Percentiles rank a stretch among this genome's conserved stretches.
phyloP scores from a whole-genome alignment of 1,139 yeast species.

The Suhomyces coccinellae region DNA sequence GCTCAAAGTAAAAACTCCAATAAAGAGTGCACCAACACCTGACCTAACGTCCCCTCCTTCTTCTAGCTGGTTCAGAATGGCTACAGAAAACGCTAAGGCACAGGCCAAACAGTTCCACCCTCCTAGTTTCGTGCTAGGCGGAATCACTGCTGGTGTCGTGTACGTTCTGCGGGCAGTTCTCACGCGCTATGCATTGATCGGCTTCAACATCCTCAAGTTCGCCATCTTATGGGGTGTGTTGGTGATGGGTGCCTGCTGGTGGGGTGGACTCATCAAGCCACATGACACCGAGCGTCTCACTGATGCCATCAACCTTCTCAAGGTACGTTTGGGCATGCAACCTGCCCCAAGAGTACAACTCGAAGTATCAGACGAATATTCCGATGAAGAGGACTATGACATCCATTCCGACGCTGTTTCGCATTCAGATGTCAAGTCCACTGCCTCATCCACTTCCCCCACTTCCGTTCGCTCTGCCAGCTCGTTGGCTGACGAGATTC shows the following conservation, averaged over 20 bases:
- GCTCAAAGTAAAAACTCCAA: slow-evolving; percentile 6
- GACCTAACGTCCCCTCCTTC: background rate
- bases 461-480: slow-evolving; percentile 2
- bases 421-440: slow-evolving; percentile 3
- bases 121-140: slow-evolving; percentile 38
- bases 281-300: slow-evolving; percentile 22
- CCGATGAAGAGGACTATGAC: slow-evolving; percentile 6
- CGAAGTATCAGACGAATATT: slow-evolving; percentile 10
- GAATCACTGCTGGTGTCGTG: slow-evolving; percentile 23
- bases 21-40: slow-evolving; percentile 2
- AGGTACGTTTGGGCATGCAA: slow-evolving; percentile 11
- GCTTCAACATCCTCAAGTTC: slow-evolving; percentile 25
- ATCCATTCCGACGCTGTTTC: background rate
- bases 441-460: slow-evolving; percentile 1
- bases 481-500: slow-evolving; percentile 3
- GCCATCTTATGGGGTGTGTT: slow-evolving; percentile 28
- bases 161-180: slow-evolving; percentile 25
- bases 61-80: slow-evolving; percentile 7
- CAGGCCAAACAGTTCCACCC: slow-evolving; percentile 23
- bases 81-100: slow-evolving; percentile 1
- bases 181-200: slow-evolving; percentile 21
- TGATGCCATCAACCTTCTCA: slow-evolving; percentile 11
- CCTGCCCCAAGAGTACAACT: background rate
- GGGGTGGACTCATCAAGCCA: slow-evolving; percentile 30
- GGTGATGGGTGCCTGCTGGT: slow-evolving; percentile 32